Base-by-base conservation (phyloP, 148 eudicot genomes). In the Linanthus parryae region DNA sequence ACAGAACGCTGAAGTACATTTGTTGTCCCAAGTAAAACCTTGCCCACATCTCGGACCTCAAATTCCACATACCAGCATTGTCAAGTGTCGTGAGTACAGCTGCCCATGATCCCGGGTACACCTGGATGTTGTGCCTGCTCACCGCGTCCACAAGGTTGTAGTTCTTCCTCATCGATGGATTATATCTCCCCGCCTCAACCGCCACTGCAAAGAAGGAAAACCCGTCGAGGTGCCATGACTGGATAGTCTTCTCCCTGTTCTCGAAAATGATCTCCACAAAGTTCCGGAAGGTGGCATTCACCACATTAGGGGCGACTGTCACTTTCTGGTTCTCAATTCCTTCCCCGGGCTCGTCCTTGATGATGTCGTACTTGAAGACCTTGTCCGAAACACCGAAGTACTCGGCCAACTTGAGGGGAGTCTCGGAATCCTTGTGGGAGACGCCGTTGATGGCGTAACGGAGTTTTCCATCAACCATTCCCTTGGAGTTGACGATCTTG, bases 321-420 rank as follows among this genome's bases (percentile, higher is more conserved):
- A 61, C 13, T 0, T 27, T 51, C 30, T 64, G 67, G 2, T 56
- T 6, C 3, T 37, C 51, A 4, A 66, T 14, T 27, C 45, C 45
- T 1, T 14, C 51, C 2, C 76, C 61, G 8, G 81, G 82, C 13
- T 58, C 56, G 11, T 77, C 84, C 20, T 14, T 5, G 4, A 84
- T 75, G 11, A 30, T 27, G 29, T 77, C 65, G 5, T 80, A 80
- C 56, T 74, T 70, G 65, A 84, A 77, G 14, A 59, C 59, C 75
- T 80, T 70, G 6, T 74, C 60, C 0, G 65, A 19, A 1, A 64
- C 67, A 2, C 51, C 42, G 48, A 51, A 80, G 71, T 69, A 84
- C 57, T 85, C 84, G 0, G 81, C 87, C 4, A 80, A 67, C 74
- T 80, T 80, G 46, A 80, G 14, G 11, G 92, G 92, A 34, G 92